Conservation (phyloP, 225 moss, liverwort and hornwort species). For the Asterella californica region DNA sequence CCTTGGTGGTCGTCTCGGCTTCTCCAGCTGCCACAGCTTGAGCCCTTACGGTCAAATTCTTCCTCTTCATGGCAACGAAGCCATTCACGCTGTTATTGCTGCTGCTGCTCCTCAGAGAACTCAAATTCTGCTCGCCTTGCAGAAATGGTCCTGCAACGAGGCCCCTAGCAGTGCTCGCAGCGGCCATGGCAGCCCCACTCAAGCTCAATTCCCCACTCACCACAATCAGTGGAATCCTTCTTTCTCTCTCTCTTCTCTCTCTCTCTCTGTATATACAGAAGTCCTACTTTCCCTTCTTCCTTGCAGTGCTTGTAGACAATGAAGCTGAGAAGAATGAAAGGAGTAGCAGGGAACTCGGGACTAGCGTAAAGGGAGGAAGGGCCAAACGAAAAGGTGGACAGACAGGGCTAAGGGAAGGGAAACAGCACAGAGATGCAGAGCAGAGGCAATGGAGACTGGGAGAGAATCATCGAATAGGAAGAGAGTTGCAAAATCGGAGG, state of each 20-base stretch:
- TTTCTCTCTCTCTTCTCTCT: neutral
- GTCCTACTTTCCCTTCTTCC: neutral
- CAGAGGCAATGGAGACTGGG: neutral
- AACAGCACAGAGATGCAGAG: neutral
- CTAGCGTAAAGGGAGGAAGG: neutral
- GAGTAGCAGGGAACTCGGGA: neutral
- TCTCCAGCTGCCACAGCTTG: constrained; percentile 47
- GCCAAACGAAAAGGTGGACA: no score
- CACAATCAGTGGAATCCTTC: neutral
- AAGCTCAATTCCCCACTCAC: neutral
- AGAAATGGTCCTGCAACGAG: constrained; percentile 13
- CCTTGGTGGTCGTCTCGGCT: constrained; percentile 32
- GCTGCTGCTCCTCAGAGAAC: neutral
- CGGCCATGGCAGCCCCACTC: constrained; percentile 30
- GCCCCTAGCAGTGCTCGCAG: constrained; percentile 13
- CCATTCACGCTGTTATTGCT: constrained; percentile 4
- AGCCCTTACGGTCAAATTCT: constrained; percentile 3
- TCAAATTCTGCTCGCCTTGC: constrained; percentile 15
- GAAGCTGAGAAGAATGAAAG: neutral
- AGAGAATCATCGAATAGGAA: constrained; percentile 15
- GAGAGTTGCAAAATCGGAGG: neutral
- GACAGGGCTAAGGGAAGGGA: no score
- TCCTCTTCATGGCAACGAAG: constrained; percentile 1
- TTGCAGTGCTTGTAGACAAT: no score
- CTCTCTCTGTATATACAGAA: neutral